Conservation (phyloP, 345 rosid species). For the Citrus mangshanensis region DNA sequence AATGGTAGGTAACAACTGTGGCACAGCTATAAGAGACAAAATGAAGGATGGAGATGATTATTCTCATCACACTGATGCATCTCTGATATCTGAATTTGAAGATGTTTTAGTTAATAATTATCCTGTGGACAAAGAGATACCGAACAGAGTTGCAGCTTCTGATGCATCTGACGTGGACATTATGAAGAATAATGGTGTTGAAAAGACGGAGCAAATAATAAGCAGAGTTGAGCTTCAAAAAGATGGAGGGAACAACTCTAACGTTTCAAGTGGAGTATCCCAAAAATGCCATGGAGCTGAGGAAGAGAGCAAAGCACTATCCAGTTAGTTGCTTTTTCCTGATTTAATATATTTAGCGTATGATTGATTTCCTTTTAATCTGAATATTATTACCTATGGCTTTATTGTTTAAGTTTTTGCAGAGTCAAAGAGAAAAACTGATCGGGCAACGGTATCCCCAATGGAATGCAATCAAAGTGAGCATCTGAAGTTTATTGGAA, state of each 20-base stretch:
- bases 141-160: background rate
- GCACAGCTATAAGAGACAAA: conserved; percentile 2
- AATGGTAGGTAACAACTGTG: conserved; percentile 4
- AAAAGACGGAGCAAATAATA: background rate
- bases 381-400: background rate
- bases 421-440: background rate
- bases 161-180: background rate
- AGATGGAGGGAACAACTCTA: background rate
- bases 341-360: background rate
- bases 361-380: background rate
- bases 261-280: background rate
- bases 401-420: background rate
- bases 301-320: background rate
- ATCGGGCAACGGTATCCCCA: background rate
- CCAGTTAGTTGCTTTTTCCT: conserved; percentile 13
- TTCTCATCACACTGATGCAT: background rate
- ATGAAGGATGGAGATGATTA: background rate
- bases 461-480: background rate
- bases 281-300: background rate
- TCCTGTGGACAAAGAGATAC: background rate
- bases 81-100: background rate
- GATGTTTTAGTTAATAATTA: background rate
- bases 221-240: background rate
- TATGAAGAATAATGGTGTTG: background rate
- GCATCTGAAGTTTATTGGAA: background rate